Base-by-base conservation (phyloP, 2,329 filamentous ascomycete genomes). In the Alternaria ventricosa region DNA sequence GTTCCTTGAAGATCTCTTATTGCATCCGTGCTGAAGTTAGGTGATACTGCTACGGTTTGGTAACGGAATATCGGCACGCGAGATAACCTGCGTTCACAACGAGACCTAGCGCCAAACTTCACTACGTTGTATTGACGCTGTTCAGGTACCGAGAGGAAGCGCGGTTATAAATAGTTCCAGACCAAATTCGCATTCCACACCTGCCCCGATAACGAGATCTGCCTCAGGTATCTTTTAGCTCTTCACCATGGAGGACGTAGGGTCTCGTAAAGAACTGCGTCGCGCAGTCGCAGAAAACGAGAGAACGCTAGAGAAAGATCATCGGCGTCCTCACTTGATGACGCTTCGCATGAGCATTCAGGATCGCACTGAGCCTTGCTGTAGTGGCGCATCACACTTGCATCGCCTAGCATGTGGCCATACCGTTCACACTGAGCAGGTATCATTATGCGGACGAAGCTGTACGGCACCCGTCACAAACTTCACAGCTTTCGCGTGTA, bases 121-220 rank as follows among this genome's bases (percentile, higher is more conserved):
- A 41, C 8, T 10, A 41, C n/a, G 15, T 8, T 1, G 2, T 18
- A 41, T 41, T 1, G 3, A 1, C 33, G 15, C 8, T 41, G 33
- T 41, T n/a, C 4, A 18, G 1, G 1, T 1, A 18, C 15, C 33
- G 15, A 36, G 33, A 2, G 5, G 9, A 36, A 2, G 15, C 33
- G 33, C 8, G 1, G 5, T 9, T 5, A 36, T 5, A 10, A 4
- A 4, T n/a, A n/a, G 15, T n/a, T 7, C 33, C 7, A 36, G 4
- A 0, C 8, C 33, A 10, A 10, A 10, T 0, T 0, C 33, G 1
- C 15, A 41, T 41, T 41, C 10, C 15, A 18, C 33, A 18, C 33
- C 33, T 0, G 15, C 8, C 0, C 1, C 0, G 8, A n/a, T 41
- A 15, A 41, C 15, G 33, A 41, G 33, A 10, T 1, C 0, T n/a